A percentile compares a stretch with the other conserved stretches of the same genome.
phyloP scores from a whole-genome alignment of 1,284 basidiomycete genomes.

The Cutaneotrichosporon cutaneum region DNA sequence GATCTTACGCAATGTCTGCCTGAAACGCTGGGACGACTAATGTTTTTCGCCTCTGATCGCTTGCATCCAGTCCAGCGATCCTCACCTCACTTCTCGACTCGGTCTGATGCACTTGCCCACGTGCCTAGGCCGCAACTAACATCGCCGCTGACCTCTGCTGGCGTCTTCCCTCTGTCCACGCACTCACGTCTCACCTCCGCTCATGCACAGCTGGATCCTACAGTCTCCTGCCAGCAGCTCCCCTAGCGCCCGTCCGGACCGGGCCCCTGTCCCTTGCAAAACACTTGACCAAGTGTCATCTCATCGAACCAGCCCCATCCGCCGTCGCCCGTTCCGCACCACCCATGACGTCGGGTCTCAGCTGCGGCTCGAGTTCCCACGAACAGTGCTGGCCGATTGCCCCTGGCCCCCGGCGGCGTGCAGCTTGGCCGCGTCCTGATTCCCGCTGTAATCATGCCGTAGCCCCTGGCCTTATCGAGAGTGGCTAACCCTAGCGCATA shows the following conservation, averaged over 20 bases:
- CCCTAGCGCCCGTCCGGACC: too few species aligned
- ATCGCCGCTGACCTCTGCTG: neutral
- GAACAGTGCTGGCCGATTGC: slow-evolving; percentile 1
- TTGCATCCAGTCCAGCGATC: neutral
- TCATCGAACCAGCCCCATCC: slow-evolving; percentile 7
- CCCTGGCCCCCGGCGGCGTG: neutral
- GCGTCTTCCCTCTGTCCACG: too few species aligned
- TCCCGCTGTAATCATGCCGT: slow-evolving; percentile 12
- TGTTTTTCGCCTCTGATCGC: neutral
- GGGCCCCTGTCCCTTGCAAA: neutral
- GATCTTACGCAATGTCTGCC: neutral
- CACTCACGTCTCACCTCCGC: neutral
- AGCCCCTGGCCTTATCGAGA: slow-evolving; percentile 5
- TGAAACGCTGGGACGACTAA: slow-evolving; percentile 9
- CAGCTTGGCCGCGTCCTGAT: neutral
- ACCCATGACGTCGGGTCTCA: slow-evolving; percentile 3
- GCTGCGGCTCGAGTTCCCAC: slow-evolving; percentile 11
- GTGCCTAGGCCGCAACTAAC: neutral
- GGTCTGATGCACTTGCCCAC: neutral
- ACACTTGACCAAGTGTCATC: neutral
- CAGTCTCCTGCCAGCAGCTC: neutral
- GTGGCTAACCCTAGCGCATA: slow-evolving; percentile 2
- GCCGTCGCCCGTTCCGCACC: slow-evolving; percentile 5
- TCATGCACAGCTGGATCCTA: neutral
- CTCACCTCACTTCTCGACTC: neutral